A percentile compares a stretch with the other conserved stretches of the same genome.
These are phyloP conservation scores for Penicillium glabrum DNA, from an alignment of 2,329 filamentous ascomycete species.

Conservation along the genomic window DNA sequence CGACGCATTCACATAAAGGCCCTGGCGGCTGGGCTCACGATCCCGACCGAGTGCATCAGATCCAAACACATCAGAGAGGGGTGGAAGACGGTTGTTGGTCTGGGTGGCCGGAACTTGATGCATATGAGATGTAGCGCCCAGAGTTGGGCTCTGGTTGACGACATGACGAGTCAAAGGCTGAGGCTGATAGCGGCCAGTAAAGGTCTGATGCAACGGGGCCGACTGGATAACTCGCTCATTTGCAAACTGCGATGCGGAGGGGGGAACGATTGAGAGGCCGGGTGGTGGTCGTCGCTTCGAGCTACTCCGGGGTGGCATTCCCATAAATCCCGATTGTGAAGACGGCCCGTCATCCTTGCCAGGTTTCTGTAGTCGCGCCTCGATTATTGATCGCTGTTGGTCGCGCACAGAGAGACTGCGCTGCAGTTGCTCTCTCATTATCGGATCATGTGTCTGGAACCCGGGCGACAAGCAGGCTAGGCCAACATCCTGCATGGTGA, in stretches of 20 bases:
- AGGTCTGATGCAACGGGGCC: constrained; percentile 89
- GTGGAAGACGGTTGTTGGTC: constrained; percentile 87
- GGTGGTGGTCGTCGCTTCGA: constrained; percentile 67
- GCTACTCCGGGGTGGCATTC: constrained; percentile 36
- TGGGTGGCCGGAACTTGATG: constrained; percentile 86
- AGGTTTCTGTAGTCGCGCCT: constrained; percentile 83
- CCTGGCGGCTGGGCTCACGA: constrained; percentile 34
- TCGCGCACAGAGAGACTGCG: constrained; percentile 91
- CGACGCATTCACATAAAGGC: constrained; percentile 55
- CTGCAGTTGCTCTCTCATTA: constrained; percentile 93
- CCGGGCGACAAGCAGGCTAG: constrained; percentile 92
- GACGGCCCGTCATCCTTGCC: constrained; percentile 73
- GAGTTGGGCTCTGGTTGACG: constrained; percentile 76
- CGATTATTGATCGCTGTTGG: constrained; percentile 92
- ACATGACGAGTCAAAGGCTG: constrained; percentile 75
- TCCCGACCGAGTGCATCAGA: constrained; percentile 63
- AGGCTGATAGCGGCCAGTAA: constrained; percentile 82
- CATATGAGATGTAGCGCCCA: constrained; percentile 83
- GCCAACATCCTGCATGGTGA: constrained; percentile 88
- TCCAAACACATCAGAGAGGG: constrained; percentile 92
- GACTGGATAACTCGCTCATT: constrained; percentile 96
- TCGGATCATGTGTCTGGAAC: constrained; percentile 94
- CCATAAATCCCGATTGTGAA: constrained; percentile 46
- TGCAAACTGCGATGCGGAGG: constrained; percentile 87
- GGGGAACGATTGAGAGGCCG: constrained; percentile 90